Evolutionary conservation across 768 basidiomycete species (phyloP), one percentile per base, ranked within the genome.

Genomic region (Lactarius sp.): DNA sequence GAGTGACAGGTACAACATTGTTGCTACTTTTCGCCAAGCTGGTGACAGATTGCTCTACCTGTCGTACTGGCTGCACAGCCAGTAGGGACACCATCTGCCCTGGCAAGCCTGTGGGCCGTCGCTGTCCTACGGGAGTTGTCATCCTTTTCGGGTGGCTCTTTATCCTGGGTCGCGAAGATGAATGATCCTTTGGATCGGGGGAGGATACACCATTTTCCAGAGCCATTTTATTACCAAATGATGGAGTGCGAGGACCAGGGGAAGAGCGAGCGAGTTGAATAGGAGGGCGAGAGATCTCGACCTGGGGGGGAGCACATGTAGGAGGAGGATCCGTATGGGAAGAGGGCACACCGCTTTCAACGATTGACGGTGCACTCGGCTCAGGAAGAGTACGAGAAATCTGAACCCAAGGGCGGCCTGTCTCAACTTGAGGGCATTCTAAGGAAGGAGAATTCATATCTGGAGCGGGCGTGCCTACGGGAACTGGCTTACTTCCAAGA

Each of bases 91-190:
- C 41, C 12, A 59, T 27, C 12, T 47, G 62, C n/a, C 34, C 31
- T 33, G 57, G 20, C 6, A 36, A 46, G 14, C 20, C 31, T 18
- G 27, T 34, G 14, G 57, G 36, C 39, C 58, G 62, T 42, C 52
- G 58, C 33, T 54, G 58, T 39, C 58, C 47, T 1, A 22, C 31
- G 7, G 46, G n/a, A 16, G 62, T 59, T 20, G n/a, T 27, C 46
- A 64, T 55, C 22, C 34, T 59, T 31, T 31, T 59, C 20, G 62
- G 62, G 31, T 64, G 62, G 39, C 52, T 55, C 52, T 59, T 64
- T 42, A 64, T 55, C 31, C 39, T 52, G 36, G 56, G 37, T 3
- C 57, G 44, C 13, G 62, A 63, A 50, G 57, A 58, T 31, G 31
- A 6, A 47, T 37, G 20, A 9, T 22, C 51, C 22, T 42, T 27